These are phyloP conservation scores for Fusarium floridanum DNA, from an alignment of 2,329 filamentous ascomycete species.

Conservation along the genomic window DNA sequence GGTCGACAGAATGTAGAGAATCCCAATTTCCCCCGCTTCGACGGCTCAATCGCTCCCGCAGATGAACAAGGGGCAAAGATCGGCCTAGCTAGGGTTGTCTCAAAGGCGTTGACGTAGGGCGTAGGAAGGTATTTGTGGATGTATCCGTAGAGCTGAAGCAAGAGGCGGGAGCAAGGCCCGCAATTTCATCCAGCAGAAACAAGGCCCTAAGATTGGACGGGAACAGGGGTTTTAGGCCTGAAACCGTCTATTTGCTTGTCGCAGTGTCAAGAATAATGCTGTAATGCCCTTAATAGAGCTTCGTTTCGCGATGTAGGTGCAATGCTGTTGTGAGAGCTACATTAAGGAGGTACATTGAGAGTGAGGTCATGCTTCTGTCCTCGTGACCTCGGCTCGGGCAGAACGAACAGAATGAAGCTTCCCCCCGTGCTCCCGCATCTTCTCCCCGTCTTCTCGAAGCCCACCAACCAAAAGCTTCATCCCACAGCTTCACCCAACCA, in stretches of 20 bases:
- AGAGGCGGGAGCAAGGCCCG: conserved; percentile 15
- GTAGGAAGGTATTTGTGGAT: background rate
- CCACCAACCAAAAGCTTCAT: conserved; percentile 15
- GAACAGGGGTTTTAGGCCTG: background rate
- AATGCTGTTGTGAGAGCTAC: conserved; percentile 15
- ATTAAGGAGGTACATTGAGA: conserved; percentile 9
- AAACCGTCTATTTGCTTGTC: background rate
- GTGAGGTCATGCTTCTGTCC: conserved; percentile 41
- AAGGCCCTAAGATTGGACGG: conserved; percentile 17
- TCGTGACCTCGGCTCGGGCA: conserved; percentile 30
- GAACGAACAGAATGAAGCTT: background rate
- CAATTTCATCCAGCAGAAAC: conserved; percentile 40
- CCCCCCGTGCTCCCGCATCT: background rate
- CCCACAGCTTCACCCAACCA: conserved; percentile 9
- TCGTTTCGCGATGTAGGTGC: background rate
- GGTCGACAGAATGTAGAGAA: conserved; percentile 3
- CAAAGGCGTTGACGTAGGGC: conserved; percentile 7
- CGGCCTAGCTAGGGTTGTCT: conserved; percentile 27
- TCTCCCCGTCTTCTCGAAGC: conserved; percentile 29
- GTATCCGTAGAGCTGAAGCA: conserved; percentile 9
- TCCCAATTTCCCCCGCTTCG: conserved; percentile 16
- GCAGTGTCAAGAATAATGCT: background rate
- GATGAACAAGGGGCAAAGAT: conserved; percentile 24
- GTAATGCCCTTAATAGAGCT: background rate
- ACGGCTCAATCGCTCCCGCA: background rate